Base-by-base conservation (phyloP, 2,329 filamentous ascomycete genomes). In the Talaromyces sp. region DNA sequence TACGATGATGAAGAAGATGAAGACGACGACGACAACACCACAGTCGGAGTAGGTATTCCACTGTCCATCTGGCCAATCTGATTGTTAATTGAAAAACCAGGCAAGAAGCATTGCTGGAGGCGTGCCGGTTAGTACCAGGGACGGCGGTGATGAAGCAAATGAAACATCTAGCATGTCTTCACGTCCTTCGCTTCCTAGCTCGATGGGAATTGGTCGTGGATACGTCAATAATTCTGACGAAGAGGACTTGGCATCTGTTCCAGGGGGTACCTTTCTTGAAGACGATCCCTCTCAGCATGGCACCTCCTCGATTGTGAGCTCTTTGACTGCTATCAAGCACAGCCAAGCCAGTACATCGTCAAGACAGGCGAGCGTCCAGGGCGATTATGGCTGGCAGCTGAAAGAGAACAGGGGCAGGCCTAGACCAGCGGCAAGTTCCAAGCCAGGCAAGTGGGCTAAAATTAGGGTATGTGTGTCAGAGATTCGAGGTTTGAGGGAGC, bases 201-300 rank as follows among this genome's bases (percentile, higher is more conserved):
- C 49, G 3, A 27, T n/a, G 13, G 53, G 52, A 8, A 13, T 38
- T 24, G 43, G 49, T 24, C 49, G 43, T 26, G 59, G 56, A 4
- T 63, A 62, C 6, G 63, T 63, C 6, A 62, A 67, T 17, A 17
- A 38, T 38, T 38, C n/a, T 38, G 64, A 64, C 11, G 66, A 68
- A 11, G 63, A 63, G 8, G 54, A 56, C 54, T 17, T 14, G 17
- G 35, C 58, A 11, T 65, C 67, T 19, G 55, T 65, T 52, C 63
- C 51, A 0, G 67, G 63, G 19, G 65, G 64, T 55, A 65, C 19
- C 4, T 56, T 24, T 41, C 21, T 56, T 11, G 54, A 56, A 56
- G 35, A 56, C 8, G 54, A 43, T 7, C n/a, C 10, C 31, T 26
- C 29, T 11, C 32, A 56, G 10, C n/a, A 11, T 10, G 58, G 57